Base-by-base conservation (phyloP, 2,329 filamentous ascomycete species). In the Colletotrichum chlorophyti region DNA sequence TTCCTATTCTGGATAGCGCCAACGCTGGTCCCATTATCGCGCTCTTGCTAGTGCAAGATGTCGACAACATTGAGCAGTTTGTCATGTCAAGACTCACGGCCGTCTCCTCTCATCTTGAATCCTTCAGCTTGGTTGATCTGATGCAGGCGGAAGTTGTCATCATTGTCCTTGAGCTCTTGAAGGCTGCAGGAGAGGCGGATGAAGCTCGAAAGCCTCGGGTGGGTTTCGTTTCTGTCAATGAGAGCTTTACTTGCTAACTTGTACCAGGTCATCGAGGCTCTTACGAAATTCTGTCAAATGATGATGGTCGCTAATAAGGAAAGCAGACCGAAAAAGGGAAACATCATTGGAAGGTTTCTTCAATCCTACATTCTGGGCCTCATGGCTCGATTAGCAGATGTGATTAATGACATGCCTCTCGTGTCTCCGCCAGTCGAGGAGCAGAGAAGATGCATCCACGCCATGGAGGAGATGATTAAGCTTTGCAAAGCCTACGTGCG, bases 401-500 rank as follows among this genome's bases (percentile, higher is more conserved):
- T 84, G 9, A 87, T 97, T 58, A 95, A 93, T 66, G 89, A 91
- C 68, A 79, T 81, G 11, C 69, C 74, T 29, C 77, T 79, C 34
- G 75, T 80, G 17, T 80, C 82, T 57, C 83, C 83, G 74, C 63
- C 79, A 75, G 66, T 83, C 70, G 67, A 81, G 42, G 93, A 97
- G 69, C 91, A 93, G 66, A 85, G 85, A 53, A 84, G 90, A 58
- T 93, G 89, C 65, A 85, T 99, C 8, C 85, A 85, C 63, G 93
- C 91, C 5, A 89, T 99, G 69, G 90, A 92, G 65, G 91, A 96
- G 69, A 91, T 99, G 84, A 89, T 97, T 46, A 85, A 80, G 51
- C 79, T 96, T 45, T 90, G 91, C 40, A 89, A 87, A 66, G 81
- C 81, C 3, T 87, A 91, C 67, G 86, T 93, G 27, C 88, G 87